A percentile compares a stretch with the other conserved stretches of the same genome.
phyloP scores from a whole-genome alignment of 306 rosid species.

The Inga oerstediana region DNA sequence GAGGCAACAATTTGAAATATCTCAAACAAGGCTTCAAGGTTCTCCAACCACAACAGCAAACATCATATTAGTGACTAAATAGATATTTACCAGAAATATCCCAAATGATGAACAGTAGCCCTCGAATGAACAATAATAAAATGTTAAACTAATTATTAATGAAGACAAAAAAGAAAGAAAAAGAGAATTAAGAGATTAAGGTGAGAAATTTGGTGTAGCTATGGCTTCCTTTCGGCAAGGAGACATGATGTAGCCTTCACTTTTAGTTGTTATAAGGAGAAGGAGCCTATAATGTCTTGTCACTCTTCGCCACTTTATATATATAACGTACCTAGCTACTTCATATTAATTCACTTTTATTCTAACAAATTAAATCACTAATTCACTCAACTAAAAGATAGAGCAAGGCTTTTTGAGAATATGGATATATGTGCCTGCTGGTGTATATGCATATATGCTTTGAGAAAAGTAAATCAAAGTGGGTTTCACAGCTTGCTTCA shows the following conservation, averaged over 20 bases:
- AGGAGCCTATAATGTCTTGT: slow-evolving; percentile 27
- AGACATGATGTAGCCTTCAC: slow-evolving; percentile 44
- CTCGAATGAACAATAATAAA: too few relatives aligned
- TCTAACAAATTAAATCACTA: not conserved
- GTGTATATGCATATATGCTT: not conserved
- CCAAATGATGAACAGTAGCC: too few relatives aligned
- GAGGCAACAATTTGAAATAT: too few relatives aligned
- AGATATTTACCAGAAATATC: too few relatives aligned
- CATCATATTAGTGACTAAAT: too few relatives aligned
- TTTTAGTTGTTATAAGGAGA: slow-evolving; percentile 36
- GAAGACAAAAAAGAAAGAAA: not conserved
- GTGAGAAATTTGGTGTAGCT: not conserved
- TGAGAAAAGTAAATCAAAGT: slow-evolving; percentile 50
- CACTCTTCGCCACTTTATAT: slow-evolving; percentile 33
- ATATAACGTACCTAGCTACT: not conserved
- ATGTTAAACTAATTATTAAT: too few relatives aligned
- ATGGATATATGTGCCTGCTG: not conserved
- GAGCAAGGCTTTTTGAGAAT: not conserved
- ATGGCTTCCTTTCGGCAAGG: not conserved
- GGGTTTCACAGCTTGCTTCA: slow-evolving; percentile 51
- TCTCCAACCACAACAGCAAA: too few relatives aligned
- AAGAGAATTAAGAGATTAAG: not conserved
- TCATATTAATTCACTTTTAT: not conserved
- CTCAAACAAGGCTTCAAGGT: too few relatives aligned
- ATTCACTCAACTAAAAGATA: not conserved